Base-by-base conservation (phyloP, 352 stramenopile species). In the Globisporangium irregulare region DNA sequence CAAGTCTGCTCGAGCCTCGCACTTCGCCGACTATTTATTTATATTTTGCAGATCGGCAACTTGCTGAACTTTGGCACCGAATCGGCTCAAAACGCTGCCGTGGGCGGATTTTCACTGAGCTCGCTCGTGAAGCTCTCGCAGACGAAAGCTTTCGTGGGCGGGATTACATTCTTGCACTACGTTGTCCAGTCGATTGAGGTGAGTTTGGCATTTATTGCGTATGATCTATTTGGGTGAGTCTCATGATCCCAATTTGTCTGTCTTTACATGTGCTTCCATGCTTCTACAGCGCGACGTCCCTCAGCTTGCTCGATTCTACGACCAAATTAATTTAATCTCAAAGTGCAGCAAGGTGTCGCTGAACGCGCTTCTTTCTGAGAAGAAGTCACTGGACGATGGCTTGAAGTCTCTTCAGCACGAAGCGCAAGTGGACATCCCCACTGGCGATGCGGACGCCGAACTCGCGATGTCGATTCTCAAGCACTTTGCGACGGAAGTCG, bases 41-140 rank as follows among this genome's bases (percentile, higher is more conserved):
- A 93, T 76, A 92, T 95, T 73, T 69, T 95, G 53, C 84, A 90
- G 65, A 72, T 72, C 38, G 66, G 66, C 12, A 72, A 72, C 43
- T 57, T 72, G 38, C 67, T 87, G 24, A 87, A 95, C 65, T 91
- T 92, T 62, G 87, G 87, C 57, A 71, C 76, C n/a, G 82, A 91
- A 48, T 73, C 73, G 34, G 69, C 50, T 8, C 51, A 73, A 3
- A 73, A 78, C 7, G 63, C 74, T 20, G 73, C 67, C 20, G 78
- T 90, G 3, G 78, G 79, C 22, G 86, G 84, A 10, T 95, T 95
- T 48, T 91, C 86, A 32, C 73, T 95, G 22, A 77, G 75, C 18
- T 95, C 87, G 12, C 71, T 95, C 53, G 83, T 93, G 43, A 95
- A 94, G 71, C 77, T 95, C 48, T 95, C 87, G 14, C 87, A 95